These are phyloP conservation scores for Pythium plurisporium DNA, from an alignment of 352 stramenopile species.

Conservation along the genomic window DNA sequence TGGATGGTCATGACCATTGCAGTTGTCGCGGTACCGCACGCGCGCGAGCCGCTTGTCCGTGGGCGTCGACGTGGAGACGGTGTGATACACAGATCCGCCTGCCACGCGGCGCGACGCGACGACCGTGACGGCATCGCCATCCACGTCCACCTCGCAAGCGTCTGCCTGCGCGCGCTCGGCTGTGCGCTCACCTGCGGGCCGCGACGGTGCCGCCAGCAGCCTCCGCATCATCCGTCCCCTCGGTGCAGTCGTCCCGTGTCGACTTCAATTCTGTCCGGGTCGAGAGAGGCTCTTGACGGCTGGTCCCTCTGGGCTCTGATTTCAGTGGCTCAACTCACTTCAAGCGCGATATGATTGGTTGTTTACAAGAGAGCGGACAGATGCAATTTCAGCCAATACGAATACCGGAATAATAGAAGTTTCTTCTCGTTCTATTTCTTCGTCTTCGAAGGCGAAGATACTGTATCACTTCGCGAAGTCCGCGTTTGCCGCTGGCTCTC, in stretches of 20 bases:
- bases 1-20: neutral
- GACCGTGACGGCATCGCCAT: constrained; percentile 17
- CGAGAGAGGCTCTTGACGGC: no score
- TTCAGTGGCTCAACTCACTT: constrained; percentile 14
- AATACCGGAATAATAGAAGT: neutral
- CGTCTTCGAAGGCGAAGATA: no score
- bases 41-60: constrained; percentile 32
- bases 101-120: constrained; percentile 5
- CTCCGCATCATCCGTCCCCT: no score
- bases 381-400: constrained; percentile 22
- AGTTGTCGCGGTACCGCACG: constrained; percentile 19
- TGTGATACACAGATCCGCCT: constrained; percentile 31
- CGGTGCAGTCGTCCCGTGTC: no score
- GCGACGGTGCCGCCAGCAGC: neutral
- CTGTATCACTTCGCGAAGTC: no score
- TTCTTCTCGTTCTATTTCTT: neutral
- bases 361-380: no score
- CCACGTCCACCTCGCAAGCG: neutral
- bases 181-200: constrained; percentile 29
- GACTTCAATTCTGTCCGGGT: constrained; percentile 2
- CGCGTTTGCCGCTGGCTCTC: no score
- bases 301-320: neutral
- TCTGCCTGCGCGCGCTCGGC: constrained; percentile 20
- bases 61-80: constrained; percentile 48
- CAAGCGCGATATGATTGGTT: constrained; percentile 17